Base-by-base conservation (phyloP, 1,284 basidiomycete genomes). In the Mycosarcoma maydis region DNA sequence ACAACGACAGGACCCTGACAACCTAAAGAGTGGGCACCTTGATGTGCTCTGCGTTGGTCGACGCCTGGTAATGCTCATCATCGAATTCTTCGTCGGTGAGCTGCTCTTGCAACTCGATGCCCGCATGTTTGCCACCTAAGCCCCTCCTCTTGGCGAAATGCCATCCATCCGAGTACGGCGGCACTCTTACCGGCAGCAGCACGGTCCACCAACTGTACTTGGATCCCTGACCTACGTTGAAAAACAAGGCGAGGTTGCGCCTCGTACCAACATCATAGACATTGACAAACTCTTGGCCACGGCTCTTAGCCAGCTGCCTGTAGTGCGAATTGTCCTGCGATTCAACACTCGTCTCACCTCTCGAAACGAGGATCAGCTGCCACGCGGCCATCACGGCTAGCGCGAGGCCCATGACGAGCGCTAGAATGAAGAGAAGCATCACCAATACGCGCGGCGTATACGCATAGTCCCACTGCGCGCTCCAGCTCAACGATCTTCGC, bases 331-430 rank as follows among this genome's bases (percentile, higher is more conserved):
- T 88, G 77, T 98, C 95, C 73, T 93, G 91, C 4, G 86, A 86
- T 83, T 98, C 96, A 14, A 98, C 94, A 0, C 90, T 88, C 0
- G 94, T 98, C 81, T 97, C 94, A 0, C 89, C 93, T n/a, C 85
- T 83, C 0, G 87, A 82, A 8, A 96, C 83, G 61, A 90, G 86
- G 84, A 87, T 89, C 1, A 98, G 54, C 75, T 97, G 93, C 87
- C 90, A 97, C 0, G 83, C 78, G 0, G 88, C 84, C 88, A 98
- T 92, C 37, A 92, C 85, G 1, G 86, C 85, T 0, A 98, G 89
- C 0, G 93, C 92, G 26, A 94, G 82, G 44, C 89, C 85, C 71
- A 86, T 85, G 0, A 95, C 90, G 8, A 85, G 81, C 14, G 88
- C 85, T 3, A 97, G 86, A n/a, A 95, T 87, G 53, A 64, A 78